Evolutionary conservation across 495 filamentous ascomycete species (phyloP).

Genomic region (Aspergillus conjunctus): DNA sequence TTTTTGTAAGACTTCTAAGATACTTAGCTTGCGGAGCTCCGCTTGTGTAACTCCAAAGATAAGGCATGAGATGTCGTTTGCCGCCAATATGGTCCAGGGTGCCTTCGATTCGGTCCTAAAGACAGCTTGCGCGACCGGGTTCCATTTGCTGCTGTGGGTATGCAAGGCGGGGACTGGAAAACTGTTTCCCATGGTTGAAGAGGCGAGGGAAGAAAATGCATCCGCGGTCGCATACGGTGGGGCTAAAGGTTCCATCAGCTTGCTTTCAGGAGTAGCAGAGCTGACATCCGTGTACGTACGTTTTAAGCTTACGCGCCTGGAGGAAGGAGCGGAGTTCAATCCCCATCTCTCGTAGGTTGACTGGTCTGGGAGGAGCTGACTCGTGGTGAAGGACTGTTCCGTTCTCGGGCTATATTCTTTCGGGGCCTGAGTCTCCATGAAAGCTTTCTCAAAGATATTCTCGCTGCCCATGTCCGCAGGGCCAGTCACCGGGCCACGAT

Average conservation of each 20-base stretch:
- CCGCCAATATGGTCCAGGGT: slow-evolving; percentile 93
- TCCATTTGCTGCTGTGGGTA: slow-evolving; percentile 86
- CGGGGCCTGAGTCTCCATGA: slow-evolving; percentile 48
- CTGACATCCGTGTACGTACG: slow-evolving; percentile 85
- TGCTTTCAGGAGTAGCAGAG: slow-evolving; percentile 70
- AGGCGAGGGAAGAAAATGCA: slow-evolving; percentile 46
- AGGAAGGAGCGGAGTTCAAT: slow-evolving; percentile 42
- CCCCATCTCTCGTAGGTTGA: slow-evolving; percentile 37
- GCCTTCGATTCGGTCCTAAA: slow-evolving; percentile 87
- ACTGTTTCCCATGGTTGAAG: slow-evolving; percentile 39
- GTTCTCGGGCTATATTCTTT: slow-evolving; percentile 20
- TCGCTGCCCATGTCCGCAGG: slow-evolving; percentile 66
- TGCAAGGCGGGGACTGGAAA: slow-evolving; percentile 60
- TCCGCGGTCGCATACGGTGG: slow-evolving; percentile 70
- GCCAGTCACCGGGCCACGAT: slow-evolving; percentile 69
- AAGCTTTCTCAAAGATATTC: slow-evolving; percentile 82
- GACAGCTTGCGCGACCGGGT: slow-evolving; percentile 90
- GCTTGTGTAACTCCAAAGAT: slow-evolving; percentile 94
- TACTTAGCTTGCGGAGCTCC: slow-evolving; percentile 92
- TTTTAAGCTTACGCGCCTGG: slow-evolving; percentile 74
- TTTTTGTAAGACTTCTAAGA: slow-evolving; percentile 88
- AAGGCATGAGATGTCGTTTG: slow-evolving; percentile 96
- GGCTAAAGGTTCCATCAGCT: slow-evolving; percentile 85
- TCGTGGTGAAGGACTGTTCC: slow-evolving; percentile 33
- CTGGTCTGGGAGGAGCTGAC: slow-evolving; percentile 37